Evolutionary conservation across 805 yeast genomes (phyloP).

Genomic region (Cyberlindnera bimundalis): DNA sequence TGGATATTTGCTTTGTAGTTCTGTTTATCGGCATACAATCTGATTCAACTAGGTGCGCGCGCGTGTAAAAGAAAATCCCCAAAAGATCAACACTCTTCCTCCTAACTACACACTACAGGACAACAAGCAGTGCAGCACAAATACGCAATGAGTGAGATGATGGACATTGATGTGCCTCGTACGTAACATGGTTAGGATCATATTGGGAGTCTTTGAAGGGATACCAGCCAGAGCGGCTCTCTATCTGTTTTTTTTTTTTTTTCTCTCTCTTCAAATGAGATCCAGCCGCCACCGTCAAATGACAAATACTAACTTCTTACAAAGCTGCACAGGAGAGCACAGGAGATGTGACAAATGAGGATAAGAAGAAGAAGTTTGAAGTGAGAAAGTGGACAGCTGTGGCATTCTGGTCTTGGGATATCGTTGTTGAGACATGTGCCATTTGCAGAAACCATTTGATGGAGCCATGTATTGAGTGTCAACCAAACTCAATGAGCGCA

Average conservation of each 20-base stretch:
- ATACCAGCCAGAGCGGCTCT: too few relatives aligned
- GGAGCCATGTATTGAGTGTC: conserved; percentile 98
- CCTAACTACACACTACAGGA: not conserved
- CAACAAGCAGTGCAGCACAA: not conserved
- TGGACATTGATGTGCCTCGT: conserved; percentile 28
- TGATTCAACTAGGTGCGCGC: too few relatives aligned
- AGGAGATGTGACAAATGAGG: not conserved
- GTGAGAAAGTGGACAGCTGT: conserved; percentile 98
- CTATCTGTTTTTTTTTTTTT: not conserved
- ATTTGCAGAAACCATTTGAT: conserved; percentile 96
- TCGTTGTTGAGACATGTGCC: conserved; percentile 93
- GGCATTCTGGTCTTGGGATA: conserved; percentile 99
- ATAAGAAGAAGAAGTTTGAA: conserved; percentile 70
- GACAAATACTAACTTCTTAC: not conserved
- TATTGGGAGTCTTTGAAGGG: not conserved
- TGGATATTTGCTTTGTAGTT: too few relatives aligned
- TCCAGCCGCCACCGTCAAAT: too few relatives aligned
- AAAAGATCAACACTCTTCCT: not conserved
- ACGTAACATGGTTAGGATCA: conserved; percentile 3
- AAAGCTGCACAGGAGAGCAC: not conserved
- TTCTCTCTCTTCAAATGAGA: too few relatives aligned
- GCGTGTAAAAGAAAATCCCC: not conserved
- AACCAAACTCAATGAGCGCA: conserved; percentile 67
- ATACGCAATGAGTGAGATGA: conserved; percentile 24
- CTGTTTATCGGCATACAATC: too few relatives aligned